phyloP scores from a whole-genome alignment of 257 asterid genomes.

The Solanum pimpinellifolium region DNA sequence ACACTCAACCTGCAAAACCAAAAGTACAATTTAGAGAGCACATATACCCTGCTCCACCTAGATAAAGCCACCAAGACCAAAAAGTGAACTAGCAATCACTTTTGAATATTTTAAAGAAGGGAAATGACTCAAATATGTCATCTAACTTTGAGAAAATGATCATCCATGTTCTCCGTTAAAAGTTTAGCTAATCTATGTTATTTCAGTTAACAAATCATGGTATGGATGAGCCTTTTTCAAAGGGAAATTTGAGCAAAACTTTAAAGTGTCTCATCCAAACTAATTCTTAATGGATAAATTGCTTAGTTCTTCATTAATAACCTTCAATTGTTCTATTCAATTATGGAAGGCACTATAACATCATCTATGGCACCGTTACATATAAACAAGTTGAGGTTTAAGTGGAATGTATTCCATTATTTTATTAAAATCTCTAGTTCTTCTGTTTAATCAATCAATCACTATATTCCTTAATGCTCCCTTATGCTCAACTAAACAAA shows the following conservation, averaged over 20 bases:
- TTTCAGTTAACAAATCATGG: background rate
- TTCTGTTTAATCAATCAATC: background rate
- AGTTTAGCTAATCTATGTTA: background rate
- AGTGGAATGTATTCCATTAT: background rate
- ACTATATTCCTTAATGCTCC: background rate
- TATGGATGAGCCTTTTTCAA: background rate
- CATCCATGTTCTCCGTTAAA: background rate
- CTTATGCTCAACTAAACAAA: background rate
- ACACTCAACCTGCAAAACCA: conserved; percentile 39
- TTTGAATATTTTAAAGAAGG: background rate
- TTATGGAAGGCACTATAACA: background rate
- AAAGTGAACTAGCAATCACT: background rate
- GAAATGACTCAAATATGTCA: background rate
- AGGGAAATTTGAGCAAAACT: background rate
- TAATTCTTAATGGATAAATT: background rate
- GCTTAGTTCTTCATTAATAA: background rate
- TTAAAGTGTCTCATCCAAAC: background rate
- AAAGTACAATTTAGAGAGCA: background rate
- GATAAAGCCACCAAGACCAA: background rate
- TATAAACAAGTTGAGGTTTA: background rate
- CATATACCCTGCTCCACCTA: background rate
- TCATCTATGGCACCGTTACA: background rate
- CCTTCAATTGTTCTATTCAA: background rate
- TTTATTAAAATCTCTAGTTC: background rate
- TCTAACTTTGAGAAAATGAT: background rate